These are phyloP conservation scores for Polyplosphaeria fusca DNA, from an alignment of 495 filamentous ascomycete species.

Conservation along the genomic window DNA sequence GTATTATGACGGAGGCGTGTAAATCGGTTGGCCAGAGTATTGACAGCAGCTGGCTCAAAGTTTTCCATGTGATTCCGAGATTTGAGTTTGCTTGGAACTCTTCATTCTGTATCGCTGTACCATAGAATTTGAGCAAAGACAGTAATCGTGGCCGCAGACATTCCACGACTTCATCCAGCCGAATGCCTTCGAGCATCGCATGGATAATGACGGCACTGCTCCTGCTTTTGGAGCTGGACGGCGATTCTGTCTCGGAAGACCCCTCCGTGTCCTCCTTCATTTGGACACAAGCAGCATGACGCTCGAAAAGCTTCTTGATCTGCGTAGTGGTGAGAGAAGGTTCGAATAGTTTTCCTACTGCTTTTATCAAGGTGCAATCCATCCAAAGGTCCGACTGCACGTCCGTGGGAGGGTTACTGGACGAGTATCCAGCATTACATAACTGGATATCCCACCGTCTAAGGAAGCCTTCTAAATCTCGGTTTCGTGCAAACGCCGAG, in stretches of 20 bases:
- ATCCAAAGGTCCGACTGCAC: conserved; percentile 17
- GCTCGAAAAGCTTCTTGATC: conserved; percentile 15
- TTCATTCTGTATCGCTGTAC: not conserved
- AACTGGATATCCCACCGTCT: conserved; percentile 64
- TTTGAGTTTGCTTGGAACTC: not conserved
- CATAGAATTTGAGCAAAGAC: not conserved
- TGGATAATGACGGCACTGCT: conserved; percentile 17
- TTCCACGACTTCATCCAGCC: conserved; percentile 13
- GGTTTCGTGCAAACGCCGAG: conserved; percentile 59
- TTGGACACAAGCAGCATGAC: conserved; percentile 1
- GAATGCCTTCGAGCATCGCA: conserved; percentile 5
- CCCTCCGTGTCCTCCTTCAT: not conserved
- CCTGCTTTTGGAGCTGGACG: not conserved
- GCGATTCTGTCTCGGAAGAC: not conserved
- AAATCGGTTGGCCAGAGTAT: conserved; percentile 23
- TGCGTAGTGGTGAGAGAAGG: conserved; percentile 21
- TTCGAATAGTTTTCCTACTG: conserved; percentile 13
- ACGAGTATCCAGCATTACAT: too few relatives aligned
- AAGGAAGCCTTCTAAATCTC: conserved; percentile 66
- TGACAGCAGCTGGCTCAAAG: conserved; percentile 5
- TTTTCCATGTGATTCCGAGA: conserved; percentile 9
- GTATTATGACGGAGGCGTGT: conserved; percentile 4
- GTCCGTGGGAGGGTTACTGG: conserved; percentile 1
- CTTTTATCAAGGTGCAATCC: too few relatives aligned
- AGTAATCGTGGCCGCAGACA: conserved; percentile 1